A percentile compares a stretch with the other conserved stretches of the same genome.
phyloP scores from a whole-genome alignment of 2,329 filamentous ascomycete genomes.

The Plenodomus lindquistii region DNA sequence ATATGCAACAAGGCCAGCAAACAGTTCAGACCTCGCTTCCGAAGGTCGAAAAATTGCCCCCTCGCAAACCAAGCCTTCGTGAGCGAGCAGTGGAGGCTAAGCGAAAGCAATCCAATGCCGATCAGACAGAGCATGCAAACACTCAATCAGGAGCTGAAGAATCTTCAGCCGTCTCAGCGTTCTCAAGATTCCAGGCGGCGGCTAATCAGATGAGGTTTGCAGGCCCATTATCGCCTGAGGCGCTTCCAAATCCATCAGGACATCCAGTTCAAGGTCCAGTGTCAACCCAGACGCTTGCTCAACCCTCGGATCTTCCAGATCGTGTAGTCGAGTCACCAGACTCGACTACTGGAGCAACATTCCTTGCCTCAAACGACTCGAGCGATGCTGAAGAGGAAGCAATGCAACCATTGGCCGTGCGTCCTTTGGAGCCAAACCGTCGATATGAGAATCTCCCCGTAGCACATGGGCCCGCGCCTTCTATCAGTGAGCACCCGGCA shows the following conservation, averaged over 20 bases:
- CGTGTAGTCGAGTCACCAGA: conserved; percentile 18
- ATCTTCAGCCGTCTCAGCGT: conserved; percentile 40
- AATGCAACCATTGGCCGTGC: conserved; percentile 13
- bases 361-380: conserved; percentile 36
- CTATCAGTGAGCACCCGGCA: conserved; percentile 44
- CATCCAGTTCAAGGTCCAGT: conserved; percentile 10
- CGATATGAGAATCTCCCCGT: conserved; percentile 41
- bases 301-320: background rate
- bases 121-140: conserved; percentile 23
- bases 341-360: conserved; percentile 25
- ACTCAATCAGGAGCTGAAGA: conserved; percentile 37
- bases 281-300: conserved; percentile 13
- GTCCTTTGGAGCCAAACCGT: conserved; percentile 26
- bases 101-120: conserved; percentile 35
- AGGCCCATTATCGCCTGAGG: conserved; percentile 17
- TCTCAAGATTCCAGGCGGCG: conserved; percentile 53
- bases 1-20: conserved; percentile 76
- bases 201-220: conserved; percentile 48
- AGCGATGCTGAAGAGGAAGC: conserved; percentile 39
- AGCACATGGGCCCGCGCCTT: conserved; percentile 37
- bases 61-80: conserved; percentile 32
- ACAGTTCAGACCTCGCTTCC: conserved; percentile 46
- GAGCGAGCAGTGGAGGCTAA: conserved; percentile 42
- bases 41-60: conserved; percentile 24
- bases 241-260: conserved; percentile 9